Evolutionary conservation across 257 asterid genomes (phyloP).

Genomic region (Paraleonurus japonicus): DNA sequence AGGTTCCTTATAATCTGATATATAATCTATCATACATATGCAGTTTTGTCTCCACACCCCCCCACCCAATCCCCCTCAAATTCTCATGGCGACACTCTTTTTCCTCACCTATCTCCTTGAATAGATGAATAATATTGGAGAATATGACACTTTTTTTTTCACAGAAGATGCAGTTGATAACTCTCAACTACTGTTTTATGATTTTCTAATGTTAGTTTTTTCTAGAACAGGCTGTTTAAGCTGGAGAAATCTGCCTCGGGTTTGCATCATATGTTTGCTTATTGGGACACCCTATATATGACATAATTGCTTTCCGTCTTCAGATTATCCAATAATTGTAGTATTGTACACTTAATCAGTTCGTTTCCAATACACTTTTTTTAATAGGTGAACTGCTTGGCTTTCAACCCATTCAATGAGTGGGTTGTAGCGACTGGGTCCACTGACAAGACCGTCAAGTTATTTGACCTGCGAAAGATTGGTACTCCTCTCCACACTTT

Average conservation of each 20-base stretch:
- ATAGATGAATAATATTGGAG: conserved; percentile 7
- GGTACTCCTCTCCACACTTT: conserved; percentile 71
- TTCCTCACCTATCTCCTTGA: neutral
- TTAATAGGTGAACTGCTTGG: conserved; percentile 86
- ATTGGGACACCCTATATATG: neutral
- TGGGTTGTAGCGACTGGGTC: conserved; percentile 98
- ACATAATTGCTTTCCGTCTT: neutral
- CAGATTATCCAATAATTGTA: neutral
- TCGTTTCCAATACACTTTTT: conserved; percentile 3
- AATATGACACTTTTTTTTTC: neutral
- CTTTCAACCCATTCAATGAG: conserved; percentile 94
- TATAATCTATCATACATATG: neutral
- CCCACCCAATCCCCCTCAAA: no score
- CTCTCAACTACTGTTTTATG: neutral
- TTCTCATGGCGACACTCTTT: neutral
- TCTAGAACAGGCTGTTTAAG: neutral
- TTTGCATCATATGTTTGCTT: neutral
- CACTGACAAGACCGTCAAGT: conserved; percentile 84
- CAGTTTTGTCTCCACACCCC: neutral
- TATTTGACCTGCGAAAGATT: conserved; percentile 85
- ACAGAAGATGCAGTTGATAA: neutral
- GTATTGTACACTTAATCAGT: neutral
- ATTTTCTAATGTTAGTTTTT: neutral
- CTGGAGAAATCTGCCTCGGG: neutral
- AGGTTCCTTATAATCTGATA: neutral